Evolutionary conservation across 2,329 filamentous ascomycete species (phyloP).

Genomic region (Penicillium sp.): DNA sequence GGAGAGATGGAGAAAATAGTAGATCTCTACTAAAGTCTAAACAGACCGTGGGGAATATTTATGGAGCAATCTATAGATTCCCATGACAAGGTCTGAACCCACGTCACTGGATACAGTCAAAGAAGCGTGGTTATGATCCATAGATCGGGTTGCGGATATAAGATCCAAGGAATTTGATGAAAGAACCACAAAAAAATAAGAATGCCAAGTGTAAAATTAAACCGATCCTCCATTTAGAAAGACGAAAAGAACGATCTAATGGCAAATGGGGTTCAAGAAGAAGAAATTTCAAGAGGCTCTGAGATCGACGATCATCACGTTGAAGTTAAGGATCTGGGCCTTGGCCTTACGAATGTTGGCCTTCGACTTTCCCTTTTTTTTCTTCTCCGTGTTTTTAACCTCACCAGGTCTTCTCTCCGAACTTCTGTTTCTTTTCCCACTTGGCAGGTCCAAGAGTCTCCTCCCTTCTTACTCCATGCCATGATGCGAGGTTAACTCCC

Average conservation of each 20-base stretch:
- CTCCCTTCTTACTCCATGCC: constrained; percentile 1
- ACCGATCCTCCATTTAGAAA: too few relatives aligned
- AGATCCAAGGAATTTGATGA: not conserved
- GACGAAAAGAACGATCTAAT: not conserved
- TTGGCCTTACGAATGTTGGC: not conserved
- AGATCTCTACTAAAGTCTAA: not conserved
- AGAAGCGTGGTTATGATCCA: not conserved
- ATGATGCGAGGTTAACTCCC: constrained; percentile 19
- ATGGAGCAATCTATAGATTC: too few relatives aligned
- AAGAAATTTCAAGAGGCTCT: not conserved
- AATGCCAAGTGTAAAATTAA: too few relatives aligned
- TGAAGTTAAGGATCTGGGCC: constrained; percentile 14
- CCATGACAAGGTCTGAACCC: too few relatives aligned
- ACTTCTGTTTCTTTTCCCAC: not conserved
- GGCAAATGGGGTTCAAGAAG: not conserved
- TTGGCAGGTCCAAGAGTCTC: constrained; percentile 26
- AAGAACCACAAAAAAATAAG: not conserved
- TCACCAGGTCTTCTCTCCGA: constrained; percentile 12
- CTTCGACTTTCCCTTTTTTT: constrained; percentile 13
- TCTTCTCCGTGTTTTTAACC: constrained; percentile 13
- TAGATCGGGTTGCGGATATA: not conserved
- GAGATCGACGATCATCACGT: constrained; percentile 1
- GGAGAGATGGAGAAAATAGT: too few relatives aligned
- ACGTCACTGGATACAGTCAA: too few relatives aligned
- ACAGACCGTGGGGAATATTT: not conserved